Evolutionary conservation across 2,329 filamentous ascomycete species (phyloP).

Genomic region (Pseudocercospora crystallina): DNA sequence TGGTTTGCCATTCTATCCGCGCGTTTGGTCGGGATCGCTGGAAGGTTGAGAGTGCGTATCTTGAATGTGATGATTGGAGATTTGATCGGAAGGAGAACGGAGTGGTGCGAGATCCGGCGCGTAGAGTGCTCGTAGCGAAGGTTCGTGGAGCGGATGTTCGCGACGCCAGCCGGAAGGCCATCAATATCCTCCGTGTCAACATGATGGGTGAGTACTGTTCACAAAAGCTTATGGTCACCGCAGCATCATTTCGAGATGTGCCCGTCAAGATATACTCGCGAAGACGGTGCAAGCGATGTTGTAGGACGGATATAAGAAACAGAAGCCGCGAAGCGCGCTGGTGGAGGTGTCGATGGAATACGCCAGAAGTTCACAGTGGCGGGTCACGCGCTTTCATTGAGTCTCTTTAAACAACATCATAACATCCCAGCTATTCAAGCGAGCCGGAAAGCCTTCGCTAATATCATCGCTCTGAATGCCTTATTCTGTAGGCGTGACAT

Average conservation of each 20-base stretch:
- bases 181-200: constrained; percentile 1
- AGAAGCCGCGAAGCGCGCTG: too few species aligned
- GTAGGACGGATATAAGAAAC: too few species aligned
- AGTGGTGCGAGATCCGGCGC: background rate
- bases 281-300: background rate
- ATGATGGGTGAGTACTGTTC: background rate
- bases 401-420: too few species aligned
- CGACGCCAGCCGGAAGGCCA: constrained; percentile 3
- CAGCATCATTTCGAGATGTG: too few species aligned
- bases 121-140: background rate
- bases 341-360: too few species aligned
- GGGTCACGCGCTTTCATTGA: too few species aligned
- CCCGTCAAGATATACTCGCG: background rate
- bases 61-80: background rate
- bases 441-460: constrained; percentile 5
- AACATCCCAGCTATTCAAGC: background rate
- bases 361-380: too few species aligned
- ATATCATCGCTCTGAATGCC: background rate
- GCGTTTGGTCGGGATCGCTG: background rate
- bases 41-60: background rate
- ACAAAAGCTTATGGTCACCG: too few species aligned
- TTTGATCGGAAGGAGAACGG: background rate
- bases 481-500: too few species aligned
- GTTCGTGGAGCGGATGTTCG: background rate
- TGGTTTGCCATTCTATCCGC: constrained; percentile 12